A percentile compares a stretch with the other conserved stretches of the same genome.
Conservation (phyloP, 1,284 basidiomycete species). For the Peniophora sp. region DNA sequence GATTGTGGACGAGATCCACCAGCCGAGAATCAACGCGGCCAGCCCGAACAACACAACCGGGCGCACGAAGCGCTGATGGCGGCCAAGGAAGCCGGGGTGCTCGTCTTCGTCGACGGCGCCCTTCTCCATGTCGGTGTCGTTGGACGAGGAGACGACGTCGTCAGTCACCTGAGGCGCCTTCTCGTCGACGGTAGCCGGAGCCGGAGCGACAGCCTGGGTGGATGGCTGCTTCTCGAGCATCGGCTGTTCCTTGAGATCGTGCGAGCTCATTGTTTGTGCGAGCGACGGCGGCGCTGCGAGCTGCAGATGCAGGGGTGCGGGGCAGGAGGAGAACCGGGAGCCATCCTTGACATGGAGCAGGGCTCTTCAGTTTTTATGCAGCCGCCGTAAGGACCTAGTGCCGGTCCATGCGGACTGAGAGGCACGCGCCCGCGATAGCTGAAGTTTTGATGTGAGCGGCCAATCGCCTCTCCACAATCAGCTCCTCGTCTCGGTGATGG, state of each 20-base stretch:
- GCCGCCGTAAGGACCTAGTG: too few relatives aligned
- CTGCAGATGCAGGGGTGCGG: too few relatives aligned
- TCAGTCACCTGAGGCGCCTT: constrained; percentile 3
- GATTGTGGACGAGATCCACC: constrained; percentile 75
- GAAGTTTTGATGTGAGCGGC: too few relatives aligned
- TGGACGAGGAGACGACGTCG: not conserved
- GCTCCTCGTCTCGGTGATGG: too few relatives aligned
- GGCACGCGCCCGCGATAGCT: too few relatives aligned
- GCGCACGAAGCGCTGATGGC: constrained; percentile 20
- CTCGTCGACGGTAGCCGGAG: constrained; percentile 6
- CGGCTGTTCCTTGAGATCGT: not conserved
- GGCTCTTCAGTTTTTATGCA: not conserved
- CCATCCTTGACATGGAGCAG: not conserved
- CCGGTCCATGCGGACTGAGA: too few relatives aligned
- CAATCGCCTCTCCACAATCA: too few relatives aligned
- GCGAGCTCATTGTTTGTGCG: constrained; percentile 1
- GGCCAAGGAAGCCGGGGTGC: constrained; percentile 9
- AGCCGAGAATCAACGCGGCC: constrained; percentile 59
- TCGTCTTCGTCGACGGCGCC: constrained; percentile 15
- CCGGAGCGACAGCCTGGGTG: not conserved
- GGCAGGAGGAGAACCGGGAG: too few relatives aligned
- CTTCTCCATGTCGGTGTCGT: constrained; percentile 15
- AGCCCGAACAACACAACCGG: constrained; percentile 40
- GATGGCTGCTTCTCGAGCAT: not conserved
- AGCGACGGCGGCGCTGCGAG: not conserved